phyloP scores from a whole-genome alignment of 2,329 filamentous ascomycete species.

The Trichophyton schoenleinii region DNA sequence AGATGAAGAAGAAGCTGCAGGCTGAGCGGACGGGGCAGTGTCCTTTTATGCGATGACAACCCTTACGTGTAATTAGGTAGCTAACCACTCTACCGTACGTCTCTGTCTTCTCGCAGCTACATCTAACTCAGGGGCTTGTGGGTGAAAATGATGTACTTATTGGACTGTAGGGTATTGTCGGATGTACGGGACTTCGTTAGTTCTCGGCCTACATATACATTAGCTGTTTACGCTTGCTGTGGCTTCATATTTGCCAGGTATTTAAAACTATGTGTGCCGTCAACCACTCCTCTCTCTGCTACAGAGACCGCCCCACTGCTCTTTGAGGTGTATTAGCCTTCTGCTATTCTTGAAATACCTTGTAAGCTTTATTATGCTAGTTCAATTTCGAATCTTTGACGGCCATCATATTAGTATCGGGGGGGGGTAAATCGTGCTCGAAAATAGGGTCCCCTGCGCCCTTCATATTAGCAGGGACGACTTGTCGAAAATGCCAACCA shows the following conservation, averaged over 20 bases:
- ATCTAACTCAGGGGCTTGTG: too few species aligned
- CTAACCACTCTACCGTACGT: too few species aligned
- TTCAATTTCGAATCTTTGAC: background rate
- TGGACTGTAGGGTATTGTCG: too few species aligned
- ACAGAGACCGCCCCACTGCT: background rate
- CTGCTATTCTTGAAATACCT: background rate
- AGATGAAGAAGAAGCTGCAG: constrained; percentile 27
- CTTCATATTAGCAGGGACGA: constrained; percentile 15
- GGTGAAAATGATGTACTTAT: too few species aligned
- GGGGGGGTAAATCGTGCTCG: constrained; percentile 9
- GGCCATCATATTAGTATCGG: background rate
- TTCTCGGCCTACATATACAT: too few species aligned
- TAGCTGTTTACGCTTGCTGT: too few species aligned
- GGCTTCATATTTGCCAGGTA: too few species aligned
- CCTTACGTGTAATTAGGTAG: too few species aligned
- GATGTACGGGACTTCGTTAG: too few species aligned
- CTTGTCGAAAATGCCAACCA: constrained; percentile 13
- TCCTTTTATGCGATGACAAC: constrained; percentile 28
- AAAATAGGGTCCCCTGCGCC: constrained; percentile 15
- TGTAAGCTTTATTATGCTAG: background rate
- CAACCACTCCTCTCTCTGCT: too few species aligned
- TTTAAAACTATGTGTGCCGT: too few species aligned
- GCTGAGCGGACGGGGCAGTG: constrained; percentile 34
- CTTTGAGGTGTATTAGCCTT: background rate
- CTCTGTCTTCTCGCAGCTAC: background rate